phyloP scores from a whole-genome alignment of 495 filamentous ascomycete species.

The Platismatia glauca region DNA sequence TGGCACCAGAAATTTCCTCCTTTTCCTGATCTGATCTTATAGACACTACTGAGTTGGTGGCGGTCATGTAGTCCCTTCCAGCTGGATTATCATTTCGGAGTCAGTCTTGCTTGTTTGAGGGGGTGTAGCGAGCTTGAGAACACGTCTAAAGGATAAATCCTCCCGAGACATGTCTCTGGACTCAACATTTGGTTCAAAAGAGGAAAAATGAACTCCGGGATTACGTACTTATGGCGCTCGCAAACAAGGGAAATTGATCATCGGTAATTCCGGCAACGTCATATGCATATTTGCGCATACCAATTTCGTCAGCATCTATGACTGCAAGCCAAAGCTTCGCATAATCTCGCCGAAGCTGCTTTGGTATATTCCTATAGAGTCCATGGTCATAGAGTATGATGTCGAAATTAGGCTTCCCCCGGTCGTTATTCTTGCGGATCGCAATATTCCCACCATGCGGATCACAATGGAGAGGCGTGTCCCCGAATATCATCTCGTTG shows the following conservation, averaged over 20 bases:
- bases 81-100: constrained; percentile 24
- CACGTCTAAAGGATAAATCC: too few relatives aligned
- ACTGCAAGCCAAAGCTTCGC: constrained; percentile 97
- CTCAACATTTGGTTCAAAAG: too few relatives aligned
- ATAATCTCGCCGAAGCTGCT: constrained; percentile 69
- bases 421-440: constrained; percentile 60
- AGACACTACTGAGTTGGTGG: constrained; percentile 50
- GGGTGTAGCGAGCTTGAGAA: too few relatives aligned
- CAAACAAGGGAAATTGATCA: constrained; percentile 91
- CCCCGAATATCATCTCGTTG: constrained; percentile 99
- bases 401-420: constrained; percentile 69
- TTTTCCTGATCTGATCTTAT: constrained; percentile 64
- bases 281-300: constrained; percentile 80
- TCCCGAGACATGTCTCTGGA: too few relatives aligned
- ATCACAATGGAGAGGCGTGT: constrained; percentile 90
- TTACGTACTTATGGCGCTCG: constrained; percentile 71
- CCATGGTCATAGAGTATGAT: constrained; percentile 92
- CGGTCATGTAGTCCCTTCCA: constrained; percentile 74
- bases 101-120: too few relatives aligned
- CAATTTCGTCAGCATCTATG: constrained; percentile 71
- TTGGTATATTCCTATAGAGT: constrained; percentile 86
- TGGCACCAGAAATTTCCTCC: constrained; percentile 65
- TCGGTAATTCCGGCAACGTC: constrained; percentile 85
- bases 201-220: too few relatives aligned
- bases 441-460: constrained; percentile 97